Evolutionary conservation across 2,329 filamentous ascomycete species (phyloP).

Genomic region (Hirsutella rhossiliensis): DNA sequence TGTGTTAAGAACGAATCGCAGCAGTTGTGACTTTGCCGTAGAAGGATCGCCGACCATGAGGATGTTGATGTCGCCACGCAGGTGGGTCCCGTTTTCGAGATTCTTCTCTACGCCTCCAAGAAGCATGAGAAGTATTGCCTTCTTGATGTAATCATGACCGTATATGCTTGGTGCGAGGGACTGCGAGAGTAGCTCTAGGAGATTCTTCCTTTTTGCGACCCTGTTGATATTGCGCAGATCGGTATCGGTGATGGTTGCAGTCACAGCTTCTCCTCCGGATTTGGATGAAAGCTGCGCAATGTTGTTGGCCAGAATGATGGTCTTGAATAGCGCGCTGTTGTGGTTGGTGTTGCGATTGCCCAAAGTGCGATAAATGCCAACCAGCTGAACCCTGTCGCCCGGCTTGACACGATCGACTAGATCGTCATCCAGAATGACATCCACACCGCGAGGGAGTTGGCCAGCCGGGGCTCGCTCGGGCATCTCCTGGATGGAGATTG

Average conservation of each 20-base stretch:
- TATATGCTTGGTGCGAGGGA: conserved; percentile 94
- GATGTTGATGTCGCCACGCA: conserved; percentile 98
- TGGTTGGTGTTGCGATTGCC: conserved; percentile 88
- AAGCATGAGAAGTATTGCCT: conserved; percentile 90
- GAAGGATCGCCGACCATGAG: conserved; percentile 98
- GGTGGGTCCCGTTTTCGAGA: conserved; percentile 90
- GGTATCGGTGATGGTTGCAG: conserved; percentile 85
- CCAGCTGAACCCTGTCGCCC: conserved; percentile 88
- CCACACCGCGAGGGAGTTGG: conserved; percentile 87
- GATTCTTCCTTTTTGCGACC: conserved; percentile 82
- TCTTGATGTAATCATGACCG: conserved; percentile 95
- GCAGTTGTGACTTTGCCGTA: conserved; percentile 94
- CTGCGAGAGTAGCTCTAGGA: conserved; percentile 87
- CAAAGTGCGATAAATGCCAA: conserved; percentile 89
- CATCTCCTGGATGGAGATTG: conserved; percentile 98
- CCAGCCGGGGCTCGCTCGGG: conserved; percentile 91
- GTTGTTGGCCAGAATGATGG: conserved; percentile 86
- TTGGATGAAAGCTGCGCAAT: conserved; percentile 91
- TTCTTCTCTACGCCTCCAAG: conserved; percentile 98
- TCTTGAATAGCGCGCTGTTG: conserved; percentile 90
- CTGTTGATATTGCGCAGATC: conserved; percentile 99
- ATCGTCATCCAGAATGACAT: conserved; percentile 94
- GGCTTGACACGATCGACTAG: conserved; percentile 91
- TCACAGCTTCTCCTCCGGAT: conserved; percentile 84
- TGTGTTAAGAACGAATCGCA: conserved; percentile 94